Evolutionary conservation across 2,329 filamentous ascomycete genomes (phyloP), one percentile per base, ranked within the genome.

Genomic region (Thyridium curvatum): DNA sequence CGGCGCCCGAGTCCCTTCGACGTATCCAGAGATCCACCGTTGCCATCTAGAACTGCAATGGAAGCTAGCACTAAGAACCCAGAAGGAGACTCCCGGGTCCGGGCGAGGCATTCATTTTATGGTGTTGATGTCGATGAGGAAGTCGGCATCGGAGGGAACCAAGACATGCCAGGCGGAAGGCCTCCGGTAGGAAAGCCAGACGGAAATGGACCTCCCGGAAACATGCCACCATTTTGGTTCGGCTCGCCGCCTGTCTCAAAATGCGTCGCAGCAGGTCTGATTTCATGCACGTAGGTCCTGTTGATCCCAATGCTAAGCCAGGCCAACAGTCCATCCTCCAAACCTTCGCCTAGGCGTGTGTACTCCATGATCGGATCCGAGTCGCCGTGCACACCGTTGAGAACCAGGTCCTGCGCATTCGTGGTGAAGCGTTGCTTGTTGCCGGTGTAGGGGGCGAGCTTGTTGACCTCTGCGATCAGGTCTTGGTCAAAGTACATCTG

Each of bases 401-500:
- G 67, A 21, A 53, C 49, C 49, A 4, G 21, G 35, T 59, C 56
- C 2, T 73, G 59, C 6, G 55, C 55, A 50, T 80, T 80, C 39
- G 53, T 55, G 3, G 66, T 77, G 16, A 67, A 32, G 0, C 44
- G 42, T 48, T 66, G 59, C 6, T 32, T 58, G 52, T 72, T 72
- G 37, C 49, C 52, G 10, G 39, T 51, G 55, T 74, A 72, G 1
- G 76, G 74, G 1, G 50, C 46, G 3, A 59, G 62, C n/a, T 52
- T 52, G 46, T 77, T 70, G 41, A 79, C 68, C 16, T 60, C 46
- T 12, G 54, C 47, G 44, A 74, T 65, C 18, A 82, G 66, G 45
- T 65, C 61, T 50, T 79, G 70, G 53, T 80, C 74, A 49, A 77
- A 76, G 62, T 76, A 82, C 32, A 79, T 54, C 55, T 82, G 76